Evolutionary conservation across 2,329 filamentous ascomycete genomes (phyloP), one percentile per base, ranked within the genome.

Genomic region (Graphiopsis chlorocephala): DNA sequence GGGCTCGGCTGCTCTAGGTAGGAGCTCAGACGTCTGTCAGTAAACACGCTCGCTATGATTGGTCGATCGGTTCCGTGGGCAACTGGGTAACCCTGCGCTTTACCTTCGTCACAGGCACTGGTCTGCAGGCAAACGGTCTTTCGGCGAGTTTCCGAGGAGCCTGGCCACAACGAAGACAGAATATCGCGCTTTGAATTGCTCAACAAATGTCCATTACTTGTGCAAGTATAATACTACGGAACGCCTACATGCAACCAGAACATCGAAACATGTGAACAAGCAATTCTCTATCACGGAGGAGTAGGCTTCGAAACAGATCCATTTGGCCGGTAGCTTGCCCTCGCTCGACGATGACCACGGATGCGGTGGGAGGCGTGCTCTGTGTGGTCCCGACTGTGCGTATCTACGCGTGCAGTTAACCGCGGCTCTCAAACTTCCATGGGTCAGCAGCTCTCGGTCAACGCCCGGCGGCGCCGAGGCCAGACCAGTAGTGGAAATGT

Each of bases 1-100:
- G 52, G 61, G 52, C 61, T 57, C 61, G 61, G 60, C 60, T 62
- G 60, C 60, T 62, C 35, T 58, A 48, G 42, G 58, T 33, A 60
- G 25, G 58, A 62, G 60, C 47, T 52, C 48, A 55, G 60, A 62
- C 47, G 48, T 45, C 17, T 29, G 47, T 52, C 48, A 62, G 33
- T 28, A 45, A 33, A 57, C 53, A 63, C 61, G 45, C 33, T 23
- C 28, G 33, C 17, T 33, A 7, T 62, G 33, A 62, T 62, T 62
- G 60, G 60, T 10, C 25, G 26, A 20, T 45, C 47, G 60, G 58
- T 52, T 61, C 58, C 58, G 58, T 61, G 42, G 58, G 58, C 58
- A 58, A 58, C 55, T 56, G 53, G 53, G 53, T 17, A 48, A 48
- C 57, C 58, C 58, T 61, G 58, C 58, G 20, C 23, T n/a, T 61